phyloP scores from a whole-genome alignment of 2,329 filamentous ascomycete genomes.

The Pseudogymnoascus sp. region DNA sequence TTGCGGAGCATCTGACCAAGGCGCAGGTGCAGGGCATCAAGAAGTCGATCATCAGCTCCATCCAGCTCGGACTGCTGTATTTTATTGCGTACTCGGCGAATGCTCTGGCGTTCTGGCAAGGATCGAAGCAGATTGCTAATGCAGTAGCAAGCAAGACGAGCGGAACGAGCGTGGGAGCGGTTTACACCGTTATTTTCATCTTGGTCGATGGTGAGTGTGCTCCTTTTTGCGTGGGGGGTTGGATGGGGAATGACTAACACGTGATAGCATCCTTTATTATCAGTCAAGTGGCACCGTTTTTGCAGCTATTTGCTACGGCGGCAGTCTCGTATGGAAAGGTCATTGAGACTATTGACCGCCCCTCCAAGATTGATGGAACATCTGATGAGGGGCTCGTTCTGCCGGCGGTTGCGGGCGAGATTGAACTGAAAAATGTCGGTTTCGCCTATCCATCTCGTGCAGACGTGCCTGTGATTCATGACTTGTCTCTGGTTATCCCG shows the following conservation, averaged over 20 bases:
- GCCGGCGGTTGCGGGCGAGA: constrained; percentile 20
- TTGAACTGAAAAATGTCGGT: constrained; percentile 27
- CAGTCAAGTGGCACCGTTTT: constrained; percentile 42
- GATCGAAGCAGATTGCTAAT: constrained; percentile 37
- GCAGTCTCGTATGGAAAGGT: constrained; percentile 24
- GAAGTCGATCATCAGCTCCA: constrained; percentile 41
- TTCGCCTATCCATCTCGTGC: constrained; percentile 31
- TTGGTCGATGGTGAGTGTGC: constrained; percentile 40
- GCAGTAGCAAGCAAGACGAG: constrained; percentile 7
- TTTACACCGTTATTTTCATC: constrained; percentile 46
- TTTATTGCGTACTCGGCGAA: constrained; percentile 54
- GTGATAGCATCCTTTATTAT: constrained; percentile 35
- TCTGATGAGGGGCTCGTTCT: constrained; percentile 15
- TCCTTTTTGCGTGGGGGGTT: constrained; percentile 26
- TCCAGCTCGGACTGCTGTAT: constrained; percentile 45
- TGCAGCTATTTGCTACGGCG: constrained; percentile 38
- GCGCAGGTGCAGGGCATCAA: constrained; percentile 37
- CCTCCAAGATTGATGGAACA: constrained; percentile 22
- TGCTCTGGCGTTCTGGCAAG: constrained; percentile 53
- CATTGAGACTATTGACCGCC: constrained; percentile 36
- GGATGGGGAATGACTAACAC: not conserved
- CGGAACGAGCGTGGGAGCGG: constrained; percentile 36
- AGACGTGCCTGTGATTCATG: constrained; percentile 26
- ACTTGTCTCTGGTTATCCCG: constrained; percentile 26
- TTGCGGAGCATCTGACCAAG: constrained; percentile 39